Base-by-base conservation (phyloP, 768 basidiomycete species). In the Macrolepiota fuliginosa region DNA sequence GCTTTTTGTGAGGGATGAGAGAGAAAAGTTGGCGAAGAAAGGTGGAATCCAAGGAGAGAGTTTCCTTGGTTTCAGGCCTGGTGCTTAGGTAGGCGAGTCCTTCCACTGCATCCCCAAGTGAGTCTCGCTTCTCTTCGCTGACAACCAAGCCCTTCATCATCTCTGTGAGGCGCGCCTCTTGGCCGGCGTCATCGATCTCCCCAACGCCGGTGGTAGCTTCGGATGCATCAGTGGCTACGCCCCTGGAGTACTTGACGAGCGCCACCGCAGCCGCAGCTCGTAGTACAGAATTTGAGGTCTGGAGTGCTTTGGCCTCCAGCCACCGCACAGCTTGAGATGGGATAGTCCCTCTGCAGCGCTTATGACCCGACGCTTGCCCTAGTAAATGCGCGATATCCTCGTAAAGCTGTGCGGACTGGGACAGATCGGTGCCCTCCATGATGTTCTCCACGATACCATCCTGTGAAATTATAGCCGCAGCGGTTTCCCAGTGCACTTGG, bases 61-160 rank as follows among this genome's bases (percentile, higher is more conserved):
- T 69, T 62, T 90, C 86, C 69, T 92, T 90, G 61, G 90, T 79
- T 1, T 71, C 62, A 1, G 90, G 79, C 65, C 86, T 81, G 52
- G 82, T 75, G 61, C 86, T 91, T 60, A 94, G 83, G 72, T 95
- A 90, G n/a, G 90, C 91, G 54, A 97, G 76, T 0, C 89, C 93
- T 75, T 97, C 95, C 13, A 95, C 79, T 3, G 87, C 87, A 63
- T 94, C 88, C 7, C 79, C 74, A 15, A 84, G 66, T 12, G 83
- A 80, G 22, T 79, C 66, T 5, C 71, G 65, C 35, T 81, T 74
- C 9, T 71, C 72, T 40, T 69, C 71, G 36, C 76, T 72, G 53
- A 82, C 65, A 29, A 89, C 76, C 55, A 90, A 74, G 12, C 77
- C 76, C 65, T 84, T 86, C 80, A 94, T 81, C 58, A 81, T 74